Conservation (phyloP, 2,329 filamentous ascomycete genomes). For the Talaromyces sp. region DNA sequence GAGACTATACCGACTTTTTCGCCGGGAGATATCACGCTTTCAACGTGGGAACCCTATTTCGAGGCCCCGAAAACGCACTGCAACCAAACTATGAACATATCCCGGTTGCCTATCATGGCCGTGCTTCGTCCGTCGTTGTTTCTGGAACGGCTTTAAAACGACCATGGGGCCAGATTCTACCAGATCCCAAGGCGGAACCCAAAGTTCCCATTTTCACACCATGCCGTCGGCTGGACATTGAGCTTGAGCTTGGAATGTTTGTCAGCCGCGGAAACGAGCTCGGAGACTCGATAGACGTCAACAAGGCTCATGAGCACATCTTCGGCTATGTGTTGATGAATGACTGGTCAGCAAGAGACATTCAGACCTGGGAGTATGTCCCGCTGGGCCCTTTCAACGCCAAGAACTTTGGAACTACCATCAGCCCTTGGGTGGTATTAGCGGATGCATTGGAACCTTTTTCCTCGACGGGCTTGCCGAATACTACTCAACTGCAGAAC, state of each 20-base stretch:
- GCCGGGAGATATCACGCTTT: neutral
- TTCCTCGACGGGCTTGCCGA: too few species aligned
- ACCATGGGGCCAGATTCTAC: constrained; percentile 39
- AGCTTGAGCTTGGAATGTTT: constrained; percentile 43
- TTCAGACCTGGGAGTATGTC: constrained; percentile 58
- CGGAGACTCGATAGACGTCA: constrained; percentile 34
- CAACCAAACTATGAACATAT: neutral
- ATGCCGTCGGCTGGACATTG: constrained; percentile 32
- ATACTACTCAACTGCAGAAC: too few species aligned
- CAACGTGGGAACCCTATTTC: neutral
- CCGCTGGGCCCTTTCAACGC: constrained; percentile 59
- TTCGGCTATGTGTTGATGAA: constrained; percentile 61
- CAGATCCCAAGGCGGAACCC: constrained; percentile 20
- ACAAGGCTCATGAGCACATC: constrained; percentile 55
- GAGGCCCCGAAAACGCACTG: neutral
- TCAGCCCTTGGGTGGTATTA: constrained; percentile 60
- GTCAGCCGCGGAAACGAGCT: constrained; percentile 39
- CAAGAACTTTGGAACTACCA: constrained; percentile 57
- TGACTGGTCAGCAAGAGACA: constrained; percentile 54
- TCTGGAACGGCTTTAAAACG: constrained; percentile 46
- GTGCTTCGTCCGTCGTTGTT: constrained; percentile 50
- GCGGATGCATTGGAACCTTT: constrained; percentile 49
- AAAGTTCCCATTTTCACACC: constrained; percentile 20
- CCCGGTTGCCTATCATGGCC: constrained; percentile 49
- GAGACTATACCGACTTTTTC: constrained; percentile 57